Evolutionary conservation across 2,329 filamentous ascomycete genomes (phyloP).

Genomic region (Aphanocladium album): DNA sequence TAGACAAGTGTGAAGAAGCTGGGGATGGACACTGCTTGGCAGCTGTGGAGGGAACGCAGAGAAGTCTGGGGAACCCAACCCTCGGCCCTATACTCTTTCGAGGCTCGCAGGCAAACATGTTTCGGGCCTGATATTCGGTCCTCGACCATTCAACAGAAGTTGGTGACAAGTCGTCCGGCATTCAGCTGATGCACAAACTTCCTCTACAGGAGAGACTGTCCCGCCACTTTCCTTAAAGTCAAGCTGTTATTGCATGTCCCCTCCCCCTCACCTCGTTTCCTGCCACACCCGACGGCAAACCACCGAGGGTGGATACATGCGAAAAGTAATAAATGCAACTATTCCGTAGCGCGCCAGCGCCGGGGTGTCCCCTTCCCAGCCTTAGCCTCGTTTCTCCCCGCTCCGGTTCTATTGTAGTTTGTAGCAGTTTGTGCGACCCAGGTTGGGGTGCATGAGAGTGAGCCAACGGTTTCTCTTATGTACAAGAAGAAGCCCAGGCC

Average conservation of each 20-base stretch:
- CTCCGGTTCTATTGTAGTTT: background rate
- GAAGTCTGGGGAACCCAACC: too few relatives aligned
- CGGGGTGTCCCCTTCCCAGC: background rate
- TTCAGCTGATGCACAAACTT: background rate
- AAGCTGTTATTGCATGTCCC: background rate
- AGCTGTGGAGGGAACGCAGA: too few relatives aligned
- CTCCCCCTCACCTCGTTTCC: background rate
- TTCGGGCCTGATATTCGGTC: background rate
- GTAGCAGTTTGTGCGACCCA: background rate
- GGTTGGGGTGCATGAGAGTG: background rate
- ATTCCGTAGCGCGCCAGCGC: background rate
- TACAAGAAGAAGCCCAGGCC: conserved; percentile 5
- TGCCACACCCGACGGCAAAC: background rate
- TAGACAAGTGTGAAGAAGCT: too few relatives aligned
- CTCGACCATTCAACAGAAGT: too few relatives aligned
- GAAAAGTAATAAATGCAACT: background rate
- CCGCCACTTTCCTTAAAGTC: background rate
- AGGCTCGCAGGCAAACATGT: background rate
- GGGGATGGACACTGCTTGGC: too few relatives aligned
- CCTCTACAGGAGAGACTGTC: too few relatives aligned
- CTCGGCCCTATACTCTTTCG: too few relatives aligned
- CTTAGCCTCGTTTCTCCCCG: conserved; percentile 3
- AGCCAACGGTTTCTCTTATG: background rate
- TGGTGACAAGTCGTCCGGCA: background rate
- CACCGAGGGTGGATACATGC: background rate